Evolutionary conservation across 495 filamentous ascomycete species (phyloP).

Genomic region (Bryoglossum gracile): DNA sequence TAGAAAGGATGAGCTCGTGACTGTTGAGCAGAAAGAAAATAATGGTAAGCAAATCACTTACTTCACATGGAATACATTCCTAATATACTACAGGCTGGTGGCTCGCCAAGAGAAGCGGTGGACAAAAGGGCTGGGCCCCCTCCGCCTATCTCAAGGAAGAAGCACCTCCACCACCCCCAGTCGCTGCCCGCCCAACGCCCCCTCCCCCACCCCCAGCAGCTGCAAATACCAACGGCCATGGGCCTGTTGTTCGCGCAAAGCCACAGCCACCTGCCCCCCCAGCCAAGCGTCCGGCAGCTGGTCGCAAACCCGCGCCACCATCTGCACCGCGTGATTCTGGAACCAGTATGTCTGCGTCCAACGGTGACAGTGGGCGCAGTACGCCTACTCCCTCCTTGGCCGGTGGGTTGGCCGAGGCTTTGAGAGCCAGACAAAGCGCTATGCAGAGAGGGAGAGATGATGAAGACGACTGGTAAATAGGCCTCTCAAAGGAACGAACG

Average conservation of each 20-base stretch:
- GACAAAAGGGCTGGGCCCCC: conserved; percentile 88
- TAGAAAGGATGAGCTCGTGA: conserved; percentile 66
- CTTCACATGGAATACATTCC: conserved; percentile 4
- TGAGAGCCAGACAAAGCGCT: conserved; percentile 48
- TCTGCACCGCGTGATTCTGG: conserved; percentile 62
- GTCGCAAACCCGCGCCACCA: conserved; percentile 58
- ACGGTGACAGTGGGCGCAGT: conserved; percentile 62
- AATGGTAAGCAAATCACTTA: conserved; percentile 60
- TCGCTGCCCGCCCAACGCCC: conserved; percentile 48
- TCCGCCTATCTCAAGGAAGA: conserved; percentile 89
- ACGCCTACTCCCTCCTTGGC: conserved; percentile 65
- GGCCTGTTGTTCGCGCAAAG: conserved; percentile 54
- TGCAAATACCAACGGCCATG: conserved; percentile 40
- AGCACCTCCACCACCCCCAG: conserved; percentile 39
- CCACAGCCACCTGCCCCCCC: conserved; percentile 74
- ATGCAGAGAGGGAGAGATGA: conserved; percentile 67
- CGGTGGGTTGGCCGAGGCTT: conserved; percentile 76
- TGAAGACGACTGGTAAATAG: conserved; percentile 57
- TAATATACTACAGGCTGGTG: conserved; percentile 71
- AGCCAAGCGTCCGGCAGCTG: conserved; percentile 69
- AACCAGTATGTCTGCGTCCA: conserved; percentile 62
- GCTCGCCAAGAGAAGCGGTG: conserved; percentile 65
- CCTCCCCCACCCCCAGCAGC: conserved; percentile 45
- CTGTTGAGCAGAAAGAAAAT: conserved; percentile 78
- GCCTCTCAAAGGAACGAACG: neutral